phyloP scores from a whole-genome alignment of 805 yeast genomes.

The Nakazawaea populi region DNA sequence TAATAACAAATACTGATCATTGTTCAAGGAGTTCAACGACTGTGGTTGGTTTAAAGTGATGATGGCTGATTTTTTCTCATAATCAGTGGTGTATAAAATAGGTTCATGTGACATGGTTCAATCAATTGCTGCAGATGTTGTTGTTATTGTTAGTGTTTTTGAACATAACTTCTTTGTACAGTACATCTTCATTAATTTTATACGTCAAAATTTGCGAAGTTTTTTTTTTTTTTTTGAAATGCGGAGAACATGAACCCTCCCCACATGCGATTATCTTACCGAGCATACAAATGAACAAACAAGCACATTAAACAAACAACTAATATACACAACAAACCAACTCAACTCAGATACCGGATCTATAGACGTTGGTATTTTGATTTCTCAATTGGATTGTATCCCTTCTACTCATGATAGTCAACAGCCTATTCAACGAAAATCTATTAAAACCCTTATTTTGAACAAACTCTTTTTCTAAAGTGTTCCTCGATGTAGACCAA shows the following conservation, averaged over 20 bases:
- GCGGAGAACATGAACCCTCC: background rate
- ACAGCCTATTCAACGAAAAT: constrained; percentile 76
- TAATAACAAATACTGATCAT: constrained; percentile 55
- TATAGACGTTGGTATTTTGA: constrained; percentile 76
- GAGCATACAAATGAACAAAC: background rate
- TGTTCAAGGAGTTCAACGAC: constrained; percentile 60
- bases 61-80: constrained; percentile 40
- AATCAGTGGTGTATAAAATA: constrained; percentile 2
- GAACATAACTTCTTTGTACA: background rate
- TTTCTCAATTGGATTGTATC: constrained; percentile 85
- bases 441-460: constrained; percentile 40
- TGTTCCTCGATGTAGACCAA: constrained; percentile 86
- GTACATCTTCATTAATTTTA: background rate
- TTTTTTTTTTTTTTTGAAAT: background rate
- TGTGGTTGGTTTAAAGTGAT: constrained; percentile 63
- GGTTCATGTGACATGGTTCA: background rate
- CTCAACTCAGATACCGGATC: constrained; percentile 53
- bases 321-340: background rate
- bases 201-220: background rate
- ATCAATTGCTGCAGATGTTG: background rate
- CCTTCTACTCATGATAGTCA: constrained; percentile 75
- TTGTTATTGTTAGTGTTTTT: background rate
- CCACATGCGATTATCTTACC: background rate
- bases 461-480: constrained; percentile 78
- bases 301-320: background rate